phyloP scores from a whole-genome alignment of 805 yeast species.

The Yarrowia osloensis region DNA sequence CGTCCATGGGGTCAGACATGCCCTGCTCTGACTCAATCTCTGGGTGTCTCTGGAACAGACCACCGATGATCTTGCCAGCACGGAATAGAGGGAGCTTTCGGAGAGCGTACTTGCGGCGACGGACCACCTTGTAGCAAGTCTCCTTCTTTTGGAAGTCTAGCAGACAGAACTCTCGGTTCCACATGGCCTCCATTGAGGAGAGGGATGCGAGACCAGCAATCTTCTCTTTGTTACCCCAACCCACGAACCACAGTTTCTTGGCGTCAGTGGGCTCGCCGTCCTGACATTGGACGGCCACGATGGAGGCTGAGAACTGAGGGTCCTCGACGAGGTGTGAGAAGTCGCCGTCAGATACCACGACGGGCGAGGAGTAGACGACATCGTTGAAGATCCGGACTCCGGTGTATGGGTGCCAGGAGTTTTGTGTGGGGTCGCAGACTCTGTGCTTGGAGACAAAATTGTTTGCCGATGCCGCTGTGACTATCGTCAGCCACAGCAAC shows the following conservation, averaged over 20 bases:
- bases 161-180: constrained; percentile 23
- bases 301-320: constrained; percentile 21
- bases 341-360: constrained; percentile 10
- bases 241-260: constrained; percentile 18
- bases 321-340: constrained; percentile 22
- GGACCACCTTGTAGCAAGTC: constrained; percentile 22
- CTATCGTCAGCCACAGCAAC: constrained; percentile 23
- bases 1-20: not conserved
- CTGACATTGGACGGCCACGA: constrained; percentile 23
- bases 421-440: constrained; percentile 25
- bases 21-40: constrained; percentile 8
- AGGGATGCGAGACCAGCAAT: constrained; percentile 10
- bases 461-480: constrained; percentile 18
- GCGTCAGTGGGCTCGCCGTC: constrained; percentile 24
- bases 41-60: constrained; percentile 8
- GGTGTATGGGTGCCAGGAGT: constrained; percentile 28
- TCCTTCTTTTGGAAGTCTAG: constrained; percentile 6
- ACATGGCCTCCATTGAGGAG: constrained; percentile 24
- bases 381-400: constrained; percentile 28
- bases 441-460: constrained; percentile 17
- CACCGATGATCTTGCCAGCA: constrained; percentile 18
- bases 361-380: constrained; percentile 15
- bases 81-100: constrained; percentile 22
- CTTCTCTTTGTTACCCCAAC: constrained; percentile 22
- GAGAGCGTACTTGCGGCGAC: constrained; percentile 27